Base-by-base conservation (phyloP, 495 filamentous ascomycete species). In the Penicillium canescens region DNA sequence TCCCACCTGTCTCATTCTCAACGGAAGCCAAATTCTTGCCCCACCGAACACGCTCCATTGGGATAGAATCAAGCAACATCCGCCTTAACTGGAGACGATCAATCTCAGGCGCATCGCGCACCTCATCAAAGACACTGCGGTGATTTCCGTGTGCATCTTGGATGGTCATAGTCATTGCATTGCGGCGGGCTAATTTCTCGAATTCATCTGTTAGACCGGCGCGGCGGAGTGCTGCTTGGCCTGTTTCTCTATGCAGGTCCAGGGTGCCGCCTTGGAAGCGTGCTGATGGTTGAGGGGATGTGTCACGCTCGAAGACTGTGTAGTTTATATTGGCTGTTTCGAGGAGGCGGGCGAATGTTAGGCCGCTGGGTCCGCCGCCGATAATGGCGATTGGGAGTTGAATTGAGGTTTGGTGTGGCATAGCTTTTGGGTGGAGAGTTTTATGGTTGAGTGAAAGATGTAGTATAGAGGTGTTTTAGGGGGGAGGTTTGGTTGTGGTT, bases 311-410 rank as follows among this genome's bases (percentile, higher is more conserved):
- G 57, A 73, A 84, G 28, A 84, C 50, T 21, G 69, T 72, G 55
- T 68, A 69, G 34, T 69, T 60, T 52, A 80, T 68, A 28, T 61
- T 52, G 24, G 66, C 56, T 4, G 72, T 54, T 39, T 73, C 62
- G 38, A 86, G 74, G 20, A 86, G 72, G 9, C 78, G 75, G 20
- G 80, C 83, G 28, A 86, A 67, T 51, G 72, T 77, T 40, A 79
- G 76, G 34, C 83, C 82, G 11, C 69, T 68, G 3, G 82, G 82
- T 13, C 83, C 82, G 41, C 75, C 80, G 49, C 82, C 82, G 33
- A 86, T 67, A 50, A 85, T 84, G 50, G 81, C 81, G 43, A 86
- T 81, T 26, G 12, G 40, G 5, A 7, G 12, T 26, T n/a, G n/a
- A 41, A 86, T 81, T 26, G 12, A 18, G 13, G 13, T 4, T 26